Conservation (phyloP, 495 filamentous ascomycete species). For the Acidiella bohemica region DNA sequence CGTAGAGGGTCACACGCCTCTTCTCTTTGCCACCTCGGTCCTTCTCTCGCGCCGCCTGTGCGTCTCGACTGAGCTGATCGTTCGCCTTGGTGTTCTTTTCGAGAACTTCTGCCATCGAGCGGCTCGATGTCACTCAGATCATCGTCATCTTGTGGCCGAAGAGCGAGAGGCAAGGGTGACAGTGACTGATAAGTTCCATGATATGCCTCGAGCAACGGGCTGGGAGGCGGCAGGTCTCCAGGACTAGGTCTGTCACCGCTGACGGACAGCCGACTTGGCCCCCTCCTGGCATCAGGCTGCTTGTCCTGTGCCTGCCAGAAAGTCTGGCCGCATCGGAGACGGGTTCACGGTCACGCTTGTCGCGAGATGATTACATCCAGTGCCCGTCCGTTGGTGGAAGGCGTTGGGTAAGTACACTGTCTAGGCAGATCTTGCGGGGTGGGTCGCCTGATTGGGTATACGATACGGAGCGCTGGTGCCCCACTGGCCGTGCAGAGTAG, state of each 20-base stretch:
- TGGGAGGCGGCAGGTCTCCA: constrained; percentile 30
- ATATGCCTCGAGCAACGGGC: constrained; percentile 84
- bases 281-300: constrained; percentile 13
- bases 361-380: neutral
- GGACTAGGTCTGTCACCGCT: constrained; percentile 16
- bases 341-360: constrained; percentile 3
- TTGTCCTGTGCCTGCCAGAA: neutral
- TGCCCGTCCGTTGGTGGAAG: constrained; percentile 3
- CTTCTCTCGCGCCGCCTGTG: neutral
- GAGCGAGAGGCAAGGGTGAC: constrained; percentile 82
- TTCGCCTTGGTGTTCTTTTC: neutral
- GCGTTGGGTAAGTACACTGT: too few species aligned
- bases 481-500: constrained; percentile 23
- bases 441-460: constrained; percentile 10
- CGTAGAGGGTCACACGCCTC: constrained; percentile 53
- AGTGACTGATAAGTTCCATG: constrained; percentile 89
- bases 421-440: neutral
- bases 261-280: constrained; percentile 28
- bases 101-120: constrained; percentile 4
- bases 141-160: constrained; percentile 31
- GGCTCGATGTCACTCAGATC: constrained; percentile 25
- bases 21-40: constrained; percentile 14
- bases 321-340: neutral
- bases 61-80: constrained; percentile 10
- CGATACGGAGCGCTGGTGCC: neutral